Evolutionary conservation across 2,329 filamentous ascomycete species (phyloP), one percentile per base, ranked within the genome.

Genomic region (Fusarium nanum): DNA sequence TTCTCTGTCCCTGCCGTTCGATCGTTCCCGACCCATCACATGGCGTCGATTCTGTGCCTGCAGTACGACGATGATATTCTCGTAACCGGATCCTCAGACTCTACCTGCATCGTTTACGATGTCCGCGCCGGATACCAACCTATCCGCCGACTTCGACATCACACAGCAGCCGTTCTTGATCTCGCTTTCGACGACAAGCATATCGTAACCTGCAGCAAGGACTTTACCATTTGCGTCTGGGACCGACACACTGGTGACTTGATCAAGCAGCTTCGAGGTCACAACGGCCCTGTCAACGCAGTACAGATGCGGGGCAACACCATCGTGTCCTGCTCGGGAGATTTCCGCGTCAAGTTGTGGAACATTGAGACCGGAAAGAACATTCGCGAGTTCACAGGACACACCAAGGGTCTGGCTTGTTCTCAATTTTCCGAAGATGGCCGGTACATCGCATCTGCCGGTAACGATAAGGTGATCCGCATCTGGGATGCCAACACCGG

Each of bases 191-290:
- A 99, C 78, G 89, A 93, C 70, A 91, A 91, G 74, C 92, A 97
- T 81, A 98, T 99, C 75, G 92, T 98, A 53, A 98, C 95, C 7
- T 99, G 96, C 84, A 97, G 93, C 78, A 99, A 99, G 81, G 96
- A 99, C 81, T 90, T 91, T 42, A 94, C 88, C 68, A 97, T 99
- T 77, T 97, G 94, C 77, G 90, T 99, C 25, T 98, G 95, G 95
- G 93, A 97, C 76, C 92, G 96, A 47, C 83, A 88, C 58, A 96
- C 93, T 0, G 93, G 93, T 37, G 82, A 83, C 12, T 85, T 97
- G 48, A 81, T 97, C 49, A 93, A 92, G 75, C 92, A 93, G 75
- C 87, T 99, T 50, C 87, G 88, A 37, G 96, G 95, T 10, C 96
- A 99, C 80, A 86, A 89, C 4, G 96, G 96, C 0, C 96, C 96